Evolutionary conservation across 352 stramenopile species (phyloP).

Genomic region (Globisporangium splendens): DNA sequence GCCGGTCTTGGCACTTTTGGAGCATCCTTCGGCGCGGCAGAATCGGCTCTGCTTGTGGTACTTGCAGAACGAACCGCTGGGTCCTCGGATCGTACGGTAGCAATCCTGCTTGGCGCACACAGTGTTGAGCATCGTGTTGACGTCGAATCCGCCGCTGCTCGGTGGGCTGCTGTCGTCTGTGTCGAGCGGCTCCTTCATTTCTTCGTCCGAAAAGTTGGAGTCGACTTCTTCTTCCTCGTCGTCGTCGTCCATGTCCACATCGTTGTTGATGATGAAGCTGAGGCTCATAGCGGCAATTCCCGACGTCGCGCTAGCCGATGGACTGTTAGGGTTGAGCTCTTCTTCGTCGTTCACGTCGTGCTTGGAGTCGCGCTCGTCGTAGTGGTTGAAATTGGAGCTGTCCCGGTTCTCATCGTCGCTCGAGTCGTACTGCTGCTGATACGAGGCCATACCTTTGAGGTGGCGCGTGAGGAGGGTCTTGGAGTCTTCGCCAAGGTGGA

Average conservation of each 20-base stretch:
- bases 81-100: conserved; percentile 69
- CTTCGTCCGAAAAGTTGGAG: conserved; percentile 35
- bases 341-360: conserved; percentile 20
- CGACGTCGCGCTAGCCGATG: conserved; percentile 30
- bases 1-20: conserved; percentile 79
- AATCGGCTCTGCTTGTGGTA: conserved; percentile 84
- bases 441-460: conserved; percentile 35
- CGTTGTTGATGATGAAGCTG: conserved; percentile 80
- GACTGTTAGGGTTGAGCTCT: conserved; percentile 16
- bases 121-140: conserved; percentile 73
- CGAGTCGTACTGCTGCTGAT: conserved; percentile 16
- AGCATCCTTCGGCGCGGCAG: conserved; percentile 59
- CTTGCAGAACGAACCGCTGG: conserved; percentile 73
- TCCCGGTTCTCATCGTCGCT: neutral
- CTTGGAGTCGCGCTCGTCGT: conserved; percentile 31
- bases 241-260: conserved; percentile 24
- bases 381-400: neutral
- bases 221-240: conserved; percentile 21
- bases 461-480: conserved; percentile 36
- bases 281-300: conserved; percentile 78
- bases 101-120: conserved; percentile 77
- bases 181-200: conserved; percentile 30
- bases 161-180: conserved; percentile 20
- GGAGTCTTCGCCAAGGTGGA: conserved; percentile 31
- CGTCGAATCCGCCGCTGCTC: conserved; percentile 31